Evolutionary conservation across 305 asterid species (phyloP), one percentile per base, ranked within the genome.

Genomic region (Ilex paraguariensis): DNA sequence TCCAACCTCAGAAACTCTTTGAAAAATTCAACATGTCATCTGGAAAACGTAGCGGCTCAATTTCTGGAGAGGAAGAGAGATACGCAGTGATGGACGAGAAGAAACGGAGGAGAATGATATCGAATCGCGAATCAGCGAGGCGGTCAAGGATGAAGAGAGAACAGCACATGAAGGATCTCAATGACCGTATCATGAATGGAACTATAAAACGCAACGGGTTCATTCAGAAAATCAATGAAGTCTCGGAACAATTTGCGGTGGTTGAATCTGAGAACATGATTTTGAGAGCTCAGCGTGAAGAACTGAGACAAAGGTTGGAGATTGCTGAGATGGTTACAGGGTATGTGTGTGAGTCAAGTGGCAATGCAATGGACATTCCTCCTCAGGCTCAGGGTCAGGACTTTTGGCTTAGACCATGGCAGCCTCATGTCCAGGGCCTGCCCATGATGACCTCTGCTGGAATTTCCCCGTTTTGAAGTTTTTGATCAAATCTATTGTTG

Each of bases 41-140:
- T 31, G 74, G 32, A 32, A 72, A 65, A 70, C 60, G 51, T 16
- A 53, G 10, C 7, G 60, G 3, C 70, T 63, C 84, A 28, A 68
- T 75, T 51, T 75, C 78, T 7, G 79, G 67, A n/a, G 72, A 66
- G 30, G 63, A 54, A 4, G 62, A 33, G 49, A 61, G 62, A 33
- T 30, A 40, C 6, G 70, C 79, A 10, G 40, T 7, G 54, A 77
- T 71, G 1, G 81, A 78, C 31, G 84, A 80, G n/a, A 83, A 76
- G 80, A 83, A 80, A 81, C 73, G 71, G 77, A 83, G 72, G 81
- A 73, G 89, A 77, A 78, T 78, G 86, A 61, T 80, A 14, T 83
- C 86, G 8, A 83, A 83, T 70, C 81, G 86, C 2, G 84, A 83
- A 64, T 83, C 89, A 0, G 89, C 84, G 0, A 61, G 81, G 54